A percentile compares a stretch with the other conserved stretches of the same genome.
Evolutionary conservation across 352 stramenopile species (phyloP).

Genomic region (Pythium graminicola): DNA sequence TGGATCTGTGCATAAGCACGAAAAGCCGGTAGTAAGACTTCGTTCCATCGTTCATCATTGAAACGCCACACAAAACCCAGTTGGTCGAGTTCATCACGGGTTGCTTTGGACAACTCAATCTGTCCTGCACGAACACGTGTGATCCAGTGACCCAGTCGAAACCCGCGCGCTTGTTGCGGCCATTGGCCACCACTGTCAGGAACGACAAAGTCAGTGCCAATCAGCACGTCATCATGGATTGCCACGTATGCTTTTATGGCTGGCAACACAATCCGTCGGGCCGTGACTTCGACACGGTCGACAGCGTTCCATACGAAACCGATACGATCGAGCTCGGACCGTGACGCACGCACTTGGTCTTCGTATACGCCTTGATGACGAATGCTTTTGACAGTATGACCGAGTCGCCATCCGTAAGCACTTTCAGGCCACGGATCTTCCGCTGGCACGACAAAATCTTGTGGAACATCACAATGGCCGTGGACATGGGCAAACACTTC

Average conservation of each 20-base stretch:
- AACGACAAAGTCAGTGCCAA: conserved; percentile 69
- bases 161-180: conserved; percentile 46
- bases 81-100: conserved; percentile 50
- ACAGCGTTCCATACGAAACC: conserved; percentile 91
- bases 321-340: conserved; percentile 70
- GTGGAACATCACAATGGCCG: conserved; percentile 86
- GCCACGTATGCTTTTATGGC: conserved; percentile 43
- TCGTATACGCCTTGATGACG: conserved; percentile 67
- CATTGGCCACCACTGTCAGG: conserved; percentile 44
- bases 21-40: conserved; percentile 63
- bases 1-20: conserved; percentile 48
- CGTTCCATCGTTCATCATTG: conserved; percentile 60
- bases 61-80: conserved; percentile 68
- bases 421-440: conserved; percentile 69
- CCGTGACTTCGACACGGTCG: conserved; percentile 50
- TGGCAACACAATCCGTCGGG: conserved; percentile 49
- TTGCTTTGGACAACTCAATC: conserved; percentile 30
- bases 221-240: conserved; percentile 39
- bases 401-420: conserved; percentile 81
- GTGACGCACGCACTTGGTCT: conserved; percentile 67
- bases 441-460: conserved; percentile 88
- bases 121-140: conserved; percentile 46
- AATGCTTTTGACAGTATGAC: conserved; percentile 90
- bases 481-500: conserved; percentile 77
- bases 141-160: conserved; percentile 72